Conservation (phyloP, 2,329 filamentous ascomycete species). For the Scytalidium sp. region DNA sequence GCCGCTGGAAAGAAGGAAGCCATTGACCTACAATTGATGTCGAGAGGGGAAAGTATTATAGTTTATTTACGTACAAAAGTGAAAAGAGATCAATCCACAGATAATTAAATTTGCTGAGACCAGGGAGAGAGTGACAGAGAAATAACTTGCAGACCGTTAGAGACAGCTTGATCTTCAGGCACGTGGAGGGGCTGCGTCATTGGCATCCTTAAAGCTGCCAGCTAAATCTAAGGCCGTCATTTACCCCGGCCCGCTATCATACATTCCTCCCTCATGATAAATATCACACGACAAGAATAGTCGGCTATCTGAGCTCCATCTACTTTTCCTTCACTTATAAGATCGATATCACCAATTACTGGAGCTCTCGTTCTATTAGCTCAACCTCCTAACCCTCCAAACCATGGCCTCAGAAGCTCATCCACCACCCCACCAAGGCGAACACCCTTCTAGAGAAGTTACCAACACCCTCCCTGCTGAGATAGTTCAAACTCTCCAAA, state of each 20-base stretch:
- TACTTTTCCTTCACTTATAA: no score
- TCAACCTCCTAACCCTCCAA: neutral
- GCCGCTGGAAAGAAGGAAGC: slow-evolving; percentile 15
- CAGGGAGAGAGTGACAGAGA: no score
- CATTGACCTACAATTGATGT: slow-evolving; percentile 13
- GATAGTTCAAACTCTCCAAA: slow-evolving; percentile 87
- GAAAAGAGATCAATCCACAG: neutral
- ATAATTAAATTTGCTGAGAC: no score
- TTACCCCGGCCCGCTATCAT: no score
- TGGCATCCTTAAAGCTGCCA: neutral
- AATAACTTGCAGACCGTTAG: no score
- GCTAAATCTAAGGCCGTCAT: neutral
- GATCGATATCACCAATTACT: no score
- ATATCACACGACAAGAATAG: no score
- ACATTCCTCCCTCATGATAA: no score
- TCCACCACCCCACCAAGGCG: neutral
- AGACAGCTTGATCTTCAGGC: no score
- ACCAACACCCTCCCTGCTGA: slow-evolving; percentile 73
- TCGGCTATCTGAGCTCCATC: no score
- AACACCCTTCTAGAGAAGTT: slow-evolving; percentile 39
- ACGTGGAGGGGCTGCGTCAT: neutral
- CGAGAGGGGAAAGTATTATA: neutral
- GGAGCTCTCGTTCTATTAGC: neutral
- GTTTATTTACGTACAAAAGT: slow-evolving; percentile 27
- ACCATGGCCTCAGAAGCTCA: neutral